Base-by-base conservation (phyloP, 2,329 filamentous ascomycete genomes). In the Dactylellina sp. region DNA sequence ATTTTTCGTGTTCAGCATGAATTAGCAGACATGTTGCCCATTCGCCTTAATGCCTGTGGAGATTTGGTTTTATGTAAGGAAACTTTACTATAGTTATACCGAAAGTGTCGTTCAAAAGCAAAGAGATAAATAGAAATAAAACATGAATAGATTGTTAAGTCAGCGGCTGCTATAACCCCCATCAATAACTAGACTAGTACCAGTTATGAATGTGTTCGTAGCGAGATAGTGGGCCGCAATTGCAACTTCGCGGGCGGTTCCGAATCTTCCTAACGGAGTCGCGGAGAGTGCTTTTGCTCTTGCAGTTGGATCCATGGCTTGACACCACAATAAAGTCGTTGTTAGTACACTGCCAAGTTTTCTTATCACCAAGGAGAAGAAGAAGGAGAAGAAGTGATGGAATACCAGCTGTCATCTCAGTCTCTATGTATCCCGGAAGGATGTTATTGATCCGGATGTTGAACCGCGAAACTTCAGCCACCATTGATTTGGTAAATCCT, bases 101-200 rank as follows among this genome's bases (percentile, higher is more conserved):
- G 9, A 40, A 6, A 14, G 6, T 12, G 32, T 35, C 32, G 32
- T 6, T 12, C 12, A 6, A 12, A 6, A 35, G 12, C n/a, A 14
- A 14, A 12, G 6, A 40, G 6, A 40, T 12, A 12, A 40, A 40
- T 40, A 16, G 37, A 14, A 40, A 5, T 40, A 7, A 40, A 40
- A 12, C 12, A 14, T 4, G 37, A 7, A 32, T 32, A 5, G 9
- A 5, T 4, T 9, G 37, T n/a, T 25, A n/a, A 37, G 24, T 55
- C 24, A 49, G 20, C 57, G 12, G 22, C 42, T 32, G 32, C 37
- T 93, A 77, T 96, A 81, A 0, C 93, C 93, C 14, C 93, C 93
- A 81, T 96, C 93, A 25, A 97, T 84, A 80, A 93, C 95, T 57
- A 97, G 84, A 56, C 93, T 85, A 80, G 91, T 95, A 77, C 96